Evolutionary conservation across 2,329 filamentous ascomycete species (phyloP), one percentile per base, ranked within the genome.

Genomic region (Xylariaceae sp.): DNA sequence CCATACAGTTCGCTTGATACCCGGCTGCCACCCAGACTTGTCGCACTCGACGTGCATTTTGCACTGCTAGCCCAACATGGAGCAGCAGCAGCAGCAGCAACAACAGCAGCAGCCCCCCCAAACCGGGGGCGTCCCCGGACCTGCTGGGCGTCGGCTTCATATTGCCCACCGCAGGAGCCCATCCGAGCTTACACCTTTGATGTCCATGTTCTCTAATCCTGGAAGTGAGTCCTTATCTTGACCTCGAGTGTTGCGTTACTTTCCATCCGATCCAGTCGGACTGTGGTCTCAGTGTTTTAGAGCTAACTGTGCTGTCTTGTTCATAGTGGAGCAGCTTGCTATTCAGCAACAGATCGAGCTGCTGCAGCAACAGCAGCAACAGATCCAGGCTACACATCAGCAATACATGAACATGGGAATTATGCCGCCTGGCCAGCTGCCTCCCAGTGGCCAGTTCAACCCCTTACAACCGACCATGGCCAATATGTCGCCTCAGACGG

Each of bases 381-480:
- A 96, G 65, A 94, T 97, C 62, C 88, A 94, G 69, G 89, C 89
- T 56, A 93, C 89, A 51, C 89, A 96, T 62, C 90, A 96, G 69
- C 91, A 97, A 70, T 96, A 95, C 73, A 85, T 95, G 59, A 95
- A 93, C 66, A 90, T 96, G 87, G 89, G 89, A 65, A 89, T 97
- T 78, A 83, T 97, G 58, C 85, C 86, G 54, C 85, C 87, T 39
- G 85, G 87, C 59, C 91, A 96, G 69, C 74, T 96, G 45, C 81
- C 80, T 54, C 79, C 81, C 48, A 82, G 81, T 53, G 78, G 76
- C 57, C 74, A 74, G 48, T 93, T 87, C 73, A 85, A 84, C 70
- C 84, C 83, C 60, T 72, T 90, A 66, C 89, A 91, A 69, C 79
- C 80, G 46, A 80, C 83, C 64, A 85, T 95, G 76, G 73, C 81